Evolutionary conservation across 495 filamentous ascomycete genomes (phyloP).

Genomic region (Penicillium egyptiacum): DNA sequence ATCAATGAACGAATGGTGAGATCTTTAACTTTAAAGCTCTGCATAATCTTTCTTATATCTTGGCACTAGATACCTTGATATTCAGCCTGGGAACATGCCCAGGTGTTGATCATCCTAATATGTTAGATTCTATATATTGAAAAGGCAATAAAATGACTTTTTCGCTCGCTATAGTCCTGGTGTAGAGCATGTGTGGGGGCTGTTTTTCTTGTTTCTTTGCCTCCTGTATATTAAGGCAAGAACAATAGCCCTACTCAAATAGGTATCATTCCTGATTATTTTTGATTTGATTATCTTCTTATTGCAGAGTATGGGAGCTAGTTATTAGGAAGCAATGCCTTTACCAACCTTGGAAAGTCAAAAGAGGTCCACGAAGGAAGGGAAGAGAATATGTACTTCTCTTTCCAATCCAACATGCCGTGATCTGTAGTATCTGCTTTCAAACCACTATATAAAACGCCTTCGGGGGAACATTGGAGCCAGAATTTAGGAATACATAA

Average conservation of each 20-base stretch:
- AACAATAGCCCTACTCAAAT: neutral
- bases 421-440: neutral
- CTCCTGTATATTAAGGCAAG: neutral
- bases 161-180: too few species aligned
- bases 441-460: neutral
- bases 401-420: too few species aligned
- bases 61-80: slow-evolving; percentile 2
- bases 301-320: too few species aligned
- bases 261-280: neutral
- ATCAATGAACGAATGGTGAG: slow-evolving; percentile 1
- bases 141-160: neutral
- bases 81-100: neutral
- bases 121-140: neutral
- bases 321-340: too few species aligned
- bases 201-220: too few species aligned
- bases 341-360: too few species aligned
- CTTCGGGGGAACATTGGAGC: neutral
- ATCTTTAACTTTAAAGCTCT: slow-evolving; percentile 11
- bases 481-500: neutral
- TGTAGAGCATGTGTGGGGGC: too few species aligned
- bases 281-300: too few species aligned
- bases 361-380: too few species aligned
- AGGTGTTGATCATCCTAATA: neutral
- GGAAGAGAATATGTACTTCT: too few species aligned
- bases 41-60: slow-evolving; percentile 9